Conservation (phyloP, 805 yeast species). For the Pichia paraexigua region DNA sequence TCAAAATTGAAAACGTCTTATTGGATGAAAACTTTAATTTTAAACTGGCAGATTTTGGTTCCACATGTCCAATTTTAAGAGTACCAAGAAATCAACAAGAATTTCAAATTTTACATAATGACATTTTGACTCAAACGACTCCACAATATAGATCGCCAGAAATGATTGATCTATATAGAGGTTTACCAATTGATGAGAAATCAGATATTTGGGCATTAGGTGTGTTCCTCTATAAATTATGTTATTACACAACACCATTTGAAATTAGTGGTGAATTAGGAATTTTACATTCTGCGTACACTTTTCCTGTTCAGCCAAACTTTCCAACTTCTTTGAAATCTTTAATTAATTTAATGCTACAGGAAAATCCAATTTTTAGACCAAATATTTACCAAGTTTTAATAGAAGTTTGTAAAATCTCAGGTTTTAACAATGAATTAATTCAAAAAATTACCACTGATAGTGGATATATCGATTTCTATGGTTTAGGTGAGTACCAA, state of each 20-base stretch:
- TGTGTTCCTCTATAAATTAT: constrained; percentile 77
- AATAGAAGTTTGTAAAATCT: constrained; percentile 51
- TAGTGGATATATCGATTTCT: constrained; percentile 30
- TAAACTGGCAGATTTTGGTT: constrained; percentile 91
- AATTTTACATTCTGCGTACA: constrained; percentile 74
- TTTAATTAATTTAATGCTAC: constrained; percentile 69
- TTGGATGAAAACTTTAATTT: constrained; percentile 63
- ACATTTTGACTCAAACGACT: constrained; percentile 83
- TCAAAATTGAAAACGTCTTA: constrained; percentile 89
- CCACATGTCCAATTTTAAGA: constrained; percentile 61
- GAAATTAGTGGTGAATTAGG: constrained; percentile 85
- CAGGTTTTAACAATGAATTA: constrained; percentile 28
- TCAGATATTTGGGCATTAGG: constrained; percentile 97
- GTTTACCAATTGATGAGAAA: constrained; percentile 82
- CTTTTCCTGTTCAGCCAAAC: constrained; percentile 61
- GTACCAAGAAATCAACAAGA: constrained; percentile 73
- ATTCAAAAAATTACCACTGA: background rate
- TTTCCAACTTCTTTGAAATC: constrained; percentile 68
- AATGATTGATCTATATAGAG: constrained; percentile 83
- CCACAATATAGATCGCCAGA: constrained; percentile 96
- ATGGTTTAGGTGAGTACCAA: constrained; percentile 27
- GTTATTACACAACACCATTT: constrained; percentile 92
- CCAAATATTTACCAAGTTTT: constrained; percentile 84
- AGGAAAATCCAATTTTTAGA: constrained; percentile 72
- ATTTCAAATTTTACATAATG: constrained; percentile 71